phyloP scores from a whole-genome alignment of 208 protist genomes.

The Crithidia acanthocephali region DNA sequence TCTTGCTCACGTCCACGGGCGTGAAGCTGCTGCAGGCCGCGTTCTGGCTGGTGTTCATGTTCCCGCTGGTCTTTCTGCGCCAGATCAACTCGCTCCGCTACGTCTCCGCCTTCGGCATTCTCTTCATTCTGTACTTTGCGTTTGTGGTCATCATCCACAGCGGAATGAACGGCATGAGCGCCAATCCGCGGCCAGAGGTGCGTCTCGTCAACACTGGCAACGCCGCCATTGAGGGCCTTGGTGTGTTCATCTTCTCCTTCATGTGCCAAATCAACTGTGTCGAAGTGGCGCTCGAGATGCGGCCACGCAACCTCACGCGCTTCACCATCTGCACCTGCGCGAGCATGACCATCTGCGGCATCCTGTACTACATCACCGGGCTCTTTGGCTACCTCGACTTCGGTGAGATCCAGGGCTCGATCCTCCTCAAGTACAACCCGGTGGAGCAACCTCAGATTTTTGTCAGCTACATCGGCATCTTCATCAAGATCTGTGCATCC shows the following conservation, averaged over 20 bases:
- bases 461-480: slow-evolving; percentile 57
- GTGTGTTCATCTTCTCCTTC: slow-evolving; percentile 63
- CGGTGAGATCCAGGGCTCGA: slow-evolving; percentile 41
- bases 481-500: slow-evolving; percentile 68
- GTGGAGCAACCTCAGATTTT: slow-evolving; percentile 38
- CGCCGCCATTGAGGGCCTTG: slow-evolving; percentile 36
- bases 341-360: slow-evolving; percentile 49
- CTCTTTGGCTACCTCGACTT: slow-evolving; percentile 78
- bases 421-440: slow-evolving; percentile 68
- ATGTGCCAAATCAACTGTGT: slow-evolving; percentile 62
- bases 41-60: slow-evolving; percentile 53
- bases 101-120: slow-evolving; percentile 48
- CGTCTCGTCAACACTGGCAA: slow-evolving; percentile 34
- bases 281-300: slow-evolving; percentile 53
- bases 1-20: slow-evolving; percentile 18
- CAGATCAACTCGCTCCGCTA: slow-evolving; percentile 73
- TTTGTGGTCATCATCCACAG: slow-evolving; percentile 52
- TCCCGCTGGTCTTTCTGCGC: slow-evolving; percentile 55
- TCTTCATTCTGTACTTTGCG: slow-evolving; percentile 60
- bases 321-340: slow-evolving; percentile 30
- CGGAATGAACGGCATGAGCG: slow-evolving; percentile 41
- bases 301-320: slow-evolving; percentile 17
- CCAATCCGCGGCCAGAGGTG: slow-evolving; percentile 6
- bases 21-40: slow-evolving; percentile 23
- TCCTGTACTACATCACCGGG: slow-evolving; percentile 58